These are phyloP conservation scores for Metarhizium rileyi DNA, from an alignment of 2,329 filamentous ascomycete species.

Conservation along the genomic window DNA sequence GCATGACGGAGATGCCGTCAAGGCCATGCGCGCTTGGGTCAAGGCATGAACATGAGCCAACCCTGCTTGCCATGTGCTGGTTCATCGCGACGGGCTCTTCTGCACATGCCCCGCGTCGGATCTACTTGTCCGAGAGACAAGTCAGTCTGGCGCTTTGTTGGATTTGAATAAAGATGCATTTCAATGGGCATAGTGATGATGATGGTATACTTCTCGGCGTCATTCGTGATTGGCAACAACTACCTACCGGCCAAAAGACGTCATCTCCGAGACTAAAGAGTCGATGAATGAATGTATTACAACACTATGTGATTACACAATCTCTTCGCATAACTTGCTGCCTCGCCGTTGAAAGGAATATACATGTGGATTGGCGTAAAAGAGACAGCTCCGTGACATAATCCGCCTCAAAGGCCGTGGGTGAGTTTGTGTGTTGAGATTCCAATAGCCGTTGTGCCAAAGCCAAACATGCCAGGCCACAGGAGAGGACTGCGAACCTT, in stretches of 20 bases:
- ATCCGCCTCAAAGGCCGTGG: neutral
- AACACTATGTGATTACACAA: neutral
- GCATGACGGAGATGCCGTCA: constrained; percentile 59
- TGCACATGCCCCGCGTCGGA: too few species aligned
- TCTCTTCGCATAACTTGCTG: neutral
- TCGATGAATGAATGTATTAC: neutral
- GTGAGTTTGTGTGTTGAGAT: neutral
- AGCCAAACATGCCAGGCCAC: neutral
- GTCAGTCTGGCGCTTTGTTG: too few species aligned
- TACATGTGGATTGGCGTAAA: neutral
- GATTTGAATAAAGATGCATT: too few species aligned
- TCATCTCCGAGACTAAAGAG: neutral
- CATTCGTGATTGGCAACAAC: neutral
- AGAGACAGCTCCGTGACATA: neutral
- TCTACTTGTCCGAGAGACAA: too few species aligned
- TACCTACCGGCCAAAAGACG: neutral
- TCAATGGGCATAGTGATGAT: neutral
- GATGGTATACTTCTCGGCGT: neutral
- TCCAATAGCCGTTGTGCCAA: neutral
- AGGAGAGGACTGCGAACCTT: neutral
- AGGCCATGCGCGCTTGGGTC: constrained; percentile 53
- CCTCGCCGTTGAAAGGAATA: neutral
- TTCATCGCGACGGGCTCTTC: too few species aligned
- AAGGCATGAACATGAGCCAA: constrained; percentile 11
- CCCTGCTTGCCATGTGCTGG: neutral